phyloP scores from a whole-genome alignment of 306 rosid genomes.

The Cotoneaster glaucophyllus region DNA sequence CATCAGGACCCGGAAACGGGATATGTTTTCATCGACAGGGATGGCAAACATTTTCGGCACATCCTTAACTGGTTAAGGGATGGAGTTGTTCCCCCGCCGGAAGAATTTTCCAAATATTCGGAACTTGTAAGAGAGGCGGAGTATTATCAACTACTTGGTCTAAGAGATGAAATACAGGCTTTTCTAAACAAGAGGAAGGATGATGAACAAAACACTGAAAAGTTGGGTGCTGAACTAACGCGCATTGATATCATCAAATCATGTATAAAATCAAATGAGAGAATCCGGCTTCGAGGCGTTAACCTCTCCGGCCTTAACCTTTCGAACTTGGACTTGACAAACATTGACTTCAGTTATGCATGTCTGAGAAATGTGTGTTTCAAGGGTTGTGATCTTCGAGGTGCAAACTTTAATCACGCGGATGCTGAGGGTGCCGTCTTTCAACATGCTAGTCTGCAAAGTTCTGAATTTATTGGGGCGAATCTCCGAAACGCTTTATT shows the following conservation, averaged over 20 bases:
- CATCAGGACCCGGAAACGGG: conserved; percentile 33
- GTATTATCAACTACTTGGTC: conserved; percentile 72
- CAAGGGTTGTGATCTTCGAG: not conserved
- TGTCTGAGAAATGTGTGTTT: not conserved
- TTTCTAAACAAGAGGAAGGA: conserved; percentile 47
- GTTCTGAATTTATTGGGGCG: not conserved
- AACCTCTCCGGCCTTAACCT: conserved; percentile 85
- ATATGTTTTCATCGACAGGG: conserved; percentile 69
- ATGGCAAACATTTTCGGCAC: conserved; percentile 72
- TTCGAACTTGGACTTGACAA: conserved; percentile 49
- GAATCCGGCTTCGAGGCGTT: conserved; percentile 73
- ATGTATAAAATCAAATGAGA: conserved; percentile 55
- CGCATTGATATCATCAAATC: conserved; percentile 78
- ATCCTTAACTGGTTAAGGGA: conserved; percentile 90
- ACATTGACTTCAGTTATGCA: not conserved
- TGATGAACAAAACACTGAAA: conserved; percentile 29
- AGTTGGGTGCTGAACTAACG: conserved; percentile 50
- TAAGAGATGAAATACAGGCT: conserved; percentile 48
- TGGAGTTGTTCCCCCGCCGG: conserved; percentile 55
- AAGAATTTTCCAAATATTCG: conserved; percentile 39
- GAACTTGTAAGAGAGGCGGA: conserved; percentile 79
- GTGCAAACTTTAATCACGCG: not conserved
- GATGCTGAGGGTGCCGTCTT: not conserved
- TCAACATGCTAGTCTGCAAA: not conserved
- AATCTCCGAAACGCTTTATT: not conserved